These are phyloP conservation scores for Dactylellina parvicollis DNA, from an alignment of 2,329 filamentous ascomycete genomes.

Conservation along the genomic window DNA sequence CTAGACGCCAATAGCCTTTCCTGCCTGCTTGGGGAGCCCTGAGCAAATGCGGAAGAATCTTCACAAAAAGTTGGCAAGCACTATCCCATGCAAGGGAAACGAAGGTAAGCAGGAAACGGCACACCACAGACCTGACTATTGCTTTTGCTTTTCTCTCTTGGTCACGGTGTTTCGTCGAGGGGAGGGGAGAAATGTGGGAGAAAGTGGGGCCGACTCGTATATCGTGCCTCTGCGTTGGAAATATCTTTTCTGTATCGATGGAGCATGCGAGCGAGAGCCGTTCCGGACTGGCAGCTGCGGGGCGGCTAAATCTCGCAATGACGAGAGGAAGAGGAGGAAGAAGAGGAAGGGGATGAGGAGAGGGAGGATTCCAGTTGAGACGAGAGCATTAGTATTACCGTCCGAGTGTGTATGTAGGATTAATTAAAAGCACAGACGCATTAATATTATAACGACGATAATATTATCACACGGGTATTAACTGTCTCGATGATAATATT, in stretches of 20 bases:
- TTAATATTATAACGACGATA: neutral
- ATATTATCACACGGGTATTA: too few relatives aligned
- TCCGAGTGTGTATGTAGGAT: neutral
- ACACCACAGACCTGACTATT: slow-evolving; percentile 29
- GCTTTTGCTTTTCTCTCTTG: neutral
- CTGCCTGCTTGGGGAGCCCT: too few relatives aligned
- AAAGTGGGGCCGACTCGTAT: slow-evolving; percentile 41
- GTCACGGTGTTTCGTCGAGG: neutral
- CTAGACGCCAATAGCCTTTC: neutral
- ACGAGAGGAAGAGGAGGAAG: neutral
- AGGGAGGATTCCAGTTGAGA: neutral
- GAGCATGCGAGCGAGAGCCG: slow-evolving; percentile 11
- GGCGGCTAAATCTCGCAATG: slow-evolving; percentile 36
- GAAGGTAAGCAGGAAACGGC: slow-evolving; percentile 44
- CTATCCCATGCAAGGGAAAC: slow-evolving; percentile 44
- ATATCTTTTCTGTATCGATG: slow-evolving; percentile 11
- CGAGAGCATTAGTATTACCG: neutral
- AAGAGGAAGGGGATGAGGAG: neutral
- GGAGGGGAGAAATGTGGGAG: neutral
- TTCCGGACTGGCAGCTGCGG: slow-evolving; percentile 3
- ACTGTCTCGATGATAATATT: too few relatives aligned
- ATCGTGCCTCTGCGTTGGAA: too few relatives aligned
- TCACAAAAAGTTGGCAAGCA: slow-evolving; percentile 46
- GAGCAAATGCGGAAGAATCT: slow-evolving; percentile 52
- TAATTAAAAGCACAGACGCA: neutral